These are phyloP conservation scores for Pseudogymnoascus verrucosus DNA, from an alignment of 2,329 filamentous ascomycete species.

Conservation along the genomic window DNA sequence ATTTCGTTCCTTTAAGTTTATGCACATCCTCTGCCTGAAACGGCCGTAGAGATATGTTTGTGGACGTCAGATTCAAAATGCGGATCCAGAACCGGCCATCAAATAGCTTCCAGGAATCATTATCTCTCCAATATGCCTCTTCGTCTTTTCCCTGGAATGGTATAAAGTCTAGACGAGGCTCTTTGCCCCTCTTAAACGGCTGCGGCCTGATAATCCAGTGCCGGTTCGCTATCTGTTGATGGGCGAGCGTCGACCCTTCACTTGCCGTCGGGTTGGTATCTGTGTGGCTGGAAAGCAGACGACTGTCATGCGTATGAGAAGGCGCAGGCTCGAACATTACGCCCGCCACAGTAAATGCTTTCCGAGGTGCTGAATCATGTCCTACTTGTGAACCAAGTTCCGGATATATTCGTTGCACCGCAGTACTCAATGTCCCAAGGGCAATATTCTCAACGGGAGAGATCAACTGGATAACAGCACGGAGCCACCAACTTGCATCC, in stretches of 20 bases:
- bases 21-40: slow-evolving; percentile 16
- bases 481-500: not conserved
- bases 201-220: not conserved
- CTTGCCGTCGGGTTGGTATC: slow-evolving; percentile 9
- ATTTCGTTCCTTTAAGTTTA: slow-evolving; percentile 12
- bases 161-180: slow-evolving; percentile 39
- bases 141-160: slow-evolving; percentile 26
- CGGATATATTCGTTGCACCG: slow-evolving; percentile 35
- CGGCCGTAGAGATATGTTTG: slow-evolving; percentile 15
- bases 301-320: not conserved
- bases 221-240: not conserved
- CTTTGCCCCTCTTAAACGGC: not conserved
- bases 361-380: not conserved
- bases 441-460: slow-evolving; percentile 38
- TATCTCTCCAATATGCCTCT: slow-evolving; percentile 11
- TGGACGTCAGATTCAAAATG: slow-evolving; percentile 22
- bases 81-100: slow-evolving; percentile 58
- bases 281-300: not conserved
- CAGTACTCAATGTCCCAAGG: slow-evolving; percentile 34
- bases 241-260: not conserved
- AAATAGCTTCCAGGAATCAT: slow-evolving; percentile 31
- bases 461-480: slow-evolving; percentile 38
- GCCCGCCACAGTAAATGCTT: not conserved
- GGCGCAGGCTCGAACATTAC: not conserved
- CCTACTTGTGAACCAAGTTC: slow-evolving; percentile 11